Evolutionary conservation across 495 filamentous ascomycete genomes (phyloP), one percentile per base, ranked within the genome.

Genomic region (Penicillium nucicola): DNA sequence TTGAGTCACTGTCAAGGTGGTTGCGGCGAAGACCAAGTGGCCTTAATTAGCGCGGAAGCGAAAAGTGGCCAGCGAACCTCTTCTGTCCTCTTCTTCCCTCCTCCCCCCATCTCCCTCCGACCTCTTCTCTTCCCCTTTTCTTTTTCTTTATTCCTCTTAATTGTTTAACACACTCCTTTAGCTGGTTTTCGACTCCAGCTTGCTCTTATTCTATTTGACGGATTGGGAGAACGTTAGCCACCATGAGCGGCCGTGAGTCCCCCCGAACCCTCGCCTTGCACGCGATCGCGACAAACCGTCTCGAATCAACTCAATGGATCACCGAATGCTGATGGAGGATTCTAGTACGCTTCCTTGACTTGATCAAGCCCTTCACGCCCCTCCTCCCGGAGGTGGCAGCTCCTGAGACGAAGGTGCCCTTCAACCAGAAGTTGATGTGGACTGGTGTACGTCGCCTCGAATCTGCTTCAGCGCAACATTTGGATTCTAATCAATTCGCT

Each of bases 361-460:
- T 97, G 60, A 92, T 99, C 76, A 99, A 97, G 76, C 93, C 95
- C 71, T 99, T 99, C 74, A 87, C 91, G 79, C 92, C 93, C 74
- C 87, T 97, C 81, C 87, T 99, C 69, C 93, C 93, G 69, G 93
- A 99, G 85, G 93, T 99, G 72, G 86, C 91, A 76, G 85, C 95
- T 61, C 95, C 93, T 52, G 93, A 99, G 78, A 79, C 75, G 85
- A 96, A 96, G 79, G 86, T 92, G 42, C 89, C 92, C 56, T 99
- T 97, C 84, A 92, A 95, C 79, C 92, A 97, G 77, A 92, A 95
- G 78, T 76, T 97, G 82, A 95, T 97, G 91, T 99, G 95, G 95
- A 99, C 95, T 31, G 92, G 91, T 68, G 78, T 86, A 76, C 61
- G 79, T 72, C 58, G 45, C 55, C 51, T 56, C 14, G 25, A 49